Evolutionary conservation across 371 early-diverging fungal genomes (phyloP), one percentile per base, ranked within the genome.

Genomic region (Phascolomyces articulosus): DNA sequence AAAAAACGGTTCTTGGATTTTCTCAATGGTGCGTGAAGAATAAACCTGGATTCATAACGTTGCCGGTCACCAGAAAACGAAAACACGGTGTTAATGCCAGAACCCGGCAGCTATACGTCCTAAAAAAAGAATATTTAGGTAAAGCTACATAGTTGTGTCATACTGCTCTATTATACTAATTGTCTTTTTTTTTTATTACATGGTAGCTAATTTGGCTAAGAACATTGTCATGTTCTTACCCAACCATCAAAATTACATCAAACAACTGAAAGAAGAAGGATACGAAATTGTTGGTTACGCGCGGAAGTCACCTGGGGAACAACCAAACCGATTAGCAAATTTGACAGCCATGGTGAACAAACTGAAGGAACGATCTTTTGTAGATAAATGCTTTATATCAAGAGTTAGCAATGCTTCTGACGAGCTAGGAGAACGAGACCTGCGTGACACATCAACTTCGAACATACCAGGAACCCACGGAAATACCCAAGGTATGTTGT

Each of bases 221-320:
- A 44, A 44, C 44, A 44, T 44, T 44, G 44, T 44, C 44, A 44
- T 44, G n/a, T 44, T n/a, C 44, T 44, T 44, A 44, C 44, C 44
- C 44, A 44, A 44, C 44, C 44, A 44, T 44, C 44, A 44, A 44
- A 44, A 44, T n/a, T 44, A 44, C 27, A 53, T 53, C 54, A 53
- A 53, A 26, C 2, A 28, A 53, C 54, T 53, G 4, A 53, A 53
- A 28, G 54, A 53, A 28, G 54, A 27, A 53, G 27, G 54, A 23
- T 53, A 53, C 54, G 2, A 28, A 20, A 53, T 53, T 28, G 24
- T 53, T 28, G 54, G 54, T 20, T 53, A 53, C 28, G 20, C 54
- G 15, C 24, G 54, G 54, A 53, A 53, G 54, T n/a, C 54, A 53
- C 54, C 54, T 44, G 44, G 44, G 44, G 44, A 44, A 44, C 44